Evolutionary conservation across 139 green algal species (phyloP).

Genomic region (Ettlia oleoabundans): DNA sequence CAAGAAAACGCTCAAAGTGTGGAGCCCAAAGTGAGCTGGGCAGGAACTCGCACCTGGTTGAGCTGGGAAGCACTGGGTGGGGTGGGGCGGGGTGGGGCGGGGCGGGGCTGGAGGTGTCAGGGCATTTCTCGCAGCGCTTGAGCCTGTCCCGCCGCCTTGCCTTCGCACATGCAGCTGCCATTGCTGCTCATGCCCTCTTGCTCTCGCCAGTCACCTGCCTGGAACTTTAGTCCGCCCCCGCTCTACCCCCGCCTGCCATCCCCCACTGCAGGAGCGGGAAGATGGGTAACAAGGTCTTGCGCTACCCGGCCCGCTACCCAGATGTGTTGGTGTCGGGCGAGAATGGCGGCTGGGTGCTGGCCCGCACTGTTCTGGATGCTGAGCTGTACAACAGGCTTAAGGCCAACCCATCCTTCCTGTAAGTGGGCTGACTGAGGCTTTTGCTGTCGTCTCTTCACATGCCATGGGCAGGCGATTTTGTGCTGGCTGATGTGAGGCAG

Average conservation of each 20-base stretch:
- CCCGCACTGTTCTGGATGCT: neutral
- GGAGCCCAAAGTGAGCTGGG: conserved; percentile 28
- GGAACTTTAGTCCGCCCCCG: neutral
- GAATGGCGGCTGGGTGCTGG: conserved; percentile 17
- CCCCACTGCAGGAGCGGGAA: neutral
- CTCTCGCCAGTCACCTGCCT: too few relatives aligned
- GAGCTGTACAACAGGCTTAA: neutral
- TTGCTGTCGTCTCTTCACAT: neutral
- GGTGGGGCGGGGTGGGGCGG: neutral
- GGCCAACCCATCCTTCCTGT: conserved; percentile 16
- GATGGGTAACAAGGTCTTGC: conserved; percentile 33
- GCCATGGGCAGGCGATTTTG: too few relatives aligned
- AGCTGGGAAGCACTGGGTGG: neutral
- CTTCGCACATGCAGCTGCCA: too few relatives aligned
- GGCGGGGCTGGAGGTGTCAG: too few relatives aligned
- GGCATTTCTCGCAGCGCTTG: too few relatives aligned
- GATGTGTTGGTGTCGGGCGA: neutral
- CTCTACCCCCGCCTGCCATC: neutral
- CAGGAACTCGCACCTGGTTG: too few relatives aligned
- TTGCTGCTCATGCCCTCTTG: too few relatives aligned
- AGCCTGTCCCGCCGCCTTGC: too few relatives aligned
- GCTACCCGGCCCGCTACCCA: conserved; percentile 5
- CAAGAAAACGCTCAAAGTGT: conserved; percentile 23
- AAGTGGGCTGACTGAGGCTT: conserved; percentile 3
- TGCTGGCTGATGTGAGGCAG: too few relatives aligned